Evolutionary conservation across 1,284 basidiomycete genomes (phyloP).

Genomic region (Austroboletus niveus): DNA sequence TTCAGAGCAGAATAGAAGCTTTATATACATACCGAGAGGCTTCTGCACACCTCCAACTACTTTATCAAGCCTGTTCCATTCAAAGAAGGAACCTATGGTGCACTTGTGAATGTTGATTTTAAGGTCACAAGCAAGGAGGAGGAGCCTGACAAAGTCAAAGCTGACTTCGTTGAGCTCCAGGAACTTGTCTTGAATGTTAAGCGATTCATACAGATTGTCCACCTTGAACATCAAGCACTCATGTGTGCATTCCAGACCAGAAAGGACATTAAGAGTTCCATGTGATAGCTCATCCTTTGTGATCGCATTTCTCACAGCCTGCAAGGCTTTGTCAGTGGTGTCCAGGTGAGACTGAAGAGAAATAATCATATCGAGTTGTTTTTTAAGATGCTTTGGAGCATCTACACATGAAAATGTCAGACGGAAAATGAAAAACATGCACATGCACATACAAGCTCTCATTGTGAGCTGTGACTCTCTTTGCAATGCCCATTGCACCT

Average conservation of each 20-base stretch:
- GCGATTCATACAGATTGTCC: not conserved
- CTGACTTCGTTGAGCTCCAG: not conserved
- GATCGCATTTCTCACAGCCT: constrained; percentile 6
- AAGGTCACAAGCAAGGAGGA: not conserved
- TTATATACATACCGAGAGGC: not conserved
- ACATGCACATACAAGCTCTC: not conserved
- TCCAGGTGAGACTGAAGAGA: no score
- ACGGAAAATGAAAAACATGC: no score
- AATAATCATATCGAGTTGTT: no score
- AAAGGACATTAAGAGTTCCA: not conserved
- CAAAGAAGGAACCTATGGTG: no score
- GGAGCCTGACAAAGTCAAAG: not conserved
- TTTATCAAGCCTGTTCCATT: not conserved
- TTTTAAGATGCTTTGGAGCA: no score
- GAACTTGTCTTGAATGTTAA: not conserved
- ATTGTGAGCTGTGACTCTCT: constrained; percentile 2
- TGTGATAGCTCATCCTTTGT: constrained; percentile 1
- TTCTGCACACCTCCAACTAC: not conserved
- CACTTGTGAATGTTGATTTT: no score
- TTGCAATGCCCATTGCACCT: constrained; percentile 28
- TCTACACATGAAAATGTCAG: no score
- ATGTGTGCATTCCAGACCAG: not conserved
- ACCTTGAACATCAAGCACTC: not conserved
- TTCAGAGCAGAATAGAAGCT: no score
- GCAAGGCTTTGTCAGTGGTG: constrained; percentile 13